Evolutionary conservation across 768 basidiomycete genomes (phyloP), one percentile per base, ranked within the genome.

Genomic region (Boletus subcaerulescens): DNA sequence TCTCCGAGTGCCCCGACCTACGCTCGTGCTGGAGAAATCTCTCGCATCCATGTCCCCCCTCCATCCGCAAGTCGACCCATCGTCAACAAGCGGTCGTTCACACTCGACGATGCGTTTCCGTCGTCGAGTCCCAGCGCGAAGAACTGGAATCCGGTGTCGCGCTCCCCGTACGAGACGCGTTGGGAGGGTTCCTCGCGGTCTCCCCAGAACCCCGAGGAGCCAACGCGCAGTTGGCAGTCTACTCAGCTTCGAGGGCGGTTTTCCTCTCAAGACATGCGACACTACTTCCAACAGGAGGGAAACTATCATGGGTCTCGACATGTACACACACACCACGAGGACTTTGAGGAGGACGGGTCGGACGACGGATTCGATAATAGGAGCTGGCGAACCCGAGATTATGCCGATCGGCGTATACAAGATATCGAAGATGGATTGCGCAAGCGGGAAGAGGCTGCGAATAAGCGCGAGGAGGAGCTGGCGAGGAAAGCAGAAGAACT

Each of bases 401-500:
- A 66, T 56, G 66, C 67, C 26, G 69, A 70, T 29, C 64, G 67
- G 33, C 63, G 60, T 5, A 65, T 66, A 54, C 73, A 70, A 36
- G 69, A 70, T 11, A 68, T 70, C 45, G 72, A 69, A 26, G 66
- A 63, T 51, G 61, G 66, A 62, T 53, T 64, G 48, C 67, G 59
- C 47, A 67, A 55, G 59, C 69, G 65, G 47, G 70, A 74, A 47
- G 69, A 71, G 35, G 73, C 74, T 13, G 74, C 68, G 15, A 65
- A 41, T 32, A 61, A 59, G 46, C 70, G 66, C 5, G 73, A 75
- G 50, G 71, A 70, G 33, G 70, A 71, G 5, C 53, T 72, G 33
- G 67, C 61, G 56, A 69, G 53, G 60, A 73, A 62, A 45, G 76
- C 70, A 26, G 74, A 74, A 17, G 77, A 77, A 26, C 63, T 69